Conservation (phyloP, 768 basidiomycete species). For the Lactarius pseudohatsudake region DNA sequence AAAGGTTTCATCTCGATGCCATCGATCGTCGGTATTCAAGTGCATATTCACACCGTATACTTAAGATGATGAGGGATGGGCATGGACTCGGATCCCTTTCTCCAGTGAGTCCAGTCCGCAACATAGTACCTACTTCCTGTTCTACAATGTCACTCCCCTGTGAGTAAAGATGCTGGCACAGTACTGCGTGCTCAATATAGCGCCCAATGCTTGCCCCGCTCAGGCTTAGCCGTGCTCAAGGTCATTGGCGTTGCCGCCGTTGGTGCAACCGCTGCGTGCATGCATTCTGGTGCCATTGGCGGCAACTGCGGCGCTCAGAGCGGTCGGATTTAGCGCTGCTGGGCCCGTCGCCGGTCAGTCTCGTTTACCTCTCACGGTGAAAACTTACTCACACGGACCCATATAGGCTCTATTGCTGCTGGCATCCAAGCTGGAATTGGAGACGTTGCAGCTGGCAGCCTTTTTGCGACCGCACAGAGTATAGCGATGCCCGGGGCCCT, state of each 20-base stretch:
- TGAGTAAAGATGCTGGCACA: background rate
- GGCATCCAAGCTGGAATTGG: slow-evolving; percentile 1
- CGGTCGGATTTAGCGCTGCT: slow-evolving; percentile 7
- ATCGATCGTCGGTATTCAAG: too few species aligned
- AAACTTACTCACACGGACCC: background rate
- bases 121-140: background rate
- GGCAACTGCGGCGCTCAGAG: background rate
- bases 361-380: background rate
- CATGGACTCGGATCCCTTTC: too few species aligned
- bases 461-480: slow-evolving; percentile 11
- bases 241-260: background rate
- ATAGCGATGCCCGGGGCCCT: background rate
- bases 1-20: too few species aligned
- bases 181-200: too few species aligned
- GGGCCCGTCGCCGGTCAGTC: slow-evolving; percentile 13
- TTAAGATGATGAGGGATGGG: too few species aligned
- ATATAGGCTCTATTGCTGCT: slow-evolving; percentile 11
- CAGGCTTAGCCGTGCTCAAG: background rate
- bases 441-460: background rate
- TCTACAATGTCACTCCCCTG: background rate
- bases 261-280: background rate
- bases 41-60: too few species aligned
- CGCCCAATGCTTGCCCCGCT: too few species aligned
- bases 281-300: background rate
- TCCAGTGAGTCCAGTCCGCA: too few species aligned